Evolutionary conservation across 73 alveolate genomes (phyloP).

Genomic region (Tetrahymena elliotti): DNA sequence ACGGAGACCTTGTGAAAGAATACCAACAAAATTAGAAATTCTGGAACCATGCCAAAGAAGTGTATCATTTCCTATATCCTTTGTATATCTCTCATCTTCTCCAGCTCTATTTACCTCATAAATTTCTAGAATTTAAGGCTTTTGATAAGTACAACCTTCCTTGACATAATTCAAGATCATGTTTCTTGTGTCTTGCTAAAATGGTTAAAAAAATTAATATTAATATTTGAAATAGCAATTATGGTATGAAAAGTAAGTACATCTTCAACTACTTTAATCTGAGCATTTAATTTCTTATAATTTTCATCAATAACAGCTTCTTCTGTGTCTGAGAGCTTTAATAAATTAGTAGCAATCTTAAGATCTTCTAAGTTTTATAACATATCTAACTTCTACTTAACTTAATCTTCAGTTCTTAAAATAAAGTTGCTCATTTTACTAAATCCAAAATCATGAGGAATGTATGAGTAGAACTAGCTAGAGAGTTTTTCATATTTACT

Average conservation of each 20-base stretch:
- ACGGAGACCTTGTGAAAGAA: slow-evolving; percentile 88
- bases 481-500: slow-evolving; percentile 52
- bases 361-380: slow-evolving; percentile 49
- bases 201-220: neutral
- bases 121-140: slow-evolving; percentile 47
- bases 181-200: slow-evolving; percentile 20
- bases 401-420: slow-evolving; percentile 53
- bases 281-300: slow-evolving; percentile 39
- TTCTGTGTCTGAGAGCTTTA: slow-evolving; percentile 31
- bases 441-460: slow-evolving; percentile 93
- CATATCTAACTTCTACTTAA: slow-evolving; percentile 69
- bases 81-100: slow-evolving; percentile 56
- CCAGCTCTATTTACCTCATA: slow-evolving; percentile 62
- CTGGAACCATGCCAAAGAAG: slow-evolving; percentile 96
- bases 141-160: neutral
- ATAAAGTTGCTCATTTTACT: slow-evolving; percentile 18
- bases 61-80: slow-evolving; percentile 52
- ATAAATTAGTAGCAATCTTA: slow-evolving; percentile 49
- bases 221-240: too few relatives aligned
- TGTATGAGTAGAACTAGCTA: slow-evolving; percentile 71
- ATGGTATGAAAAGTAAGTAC: neutral
- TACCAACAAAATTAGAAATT: slow-evolving; percentile 86
- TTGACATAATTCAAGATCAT: slow-evolving; percentile 51
- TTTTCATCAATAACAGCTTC: slow-evolving; percentile 44
- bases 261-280: slow-evolving; percentile 9